A percentile compares a stretch with the other conserved stretches of the same genome.
Evolutionary conservation across 2,329 filamentous ascomycete genomes (phyloP).

Genomic region (Sclerotinia spermophila): DNA sequence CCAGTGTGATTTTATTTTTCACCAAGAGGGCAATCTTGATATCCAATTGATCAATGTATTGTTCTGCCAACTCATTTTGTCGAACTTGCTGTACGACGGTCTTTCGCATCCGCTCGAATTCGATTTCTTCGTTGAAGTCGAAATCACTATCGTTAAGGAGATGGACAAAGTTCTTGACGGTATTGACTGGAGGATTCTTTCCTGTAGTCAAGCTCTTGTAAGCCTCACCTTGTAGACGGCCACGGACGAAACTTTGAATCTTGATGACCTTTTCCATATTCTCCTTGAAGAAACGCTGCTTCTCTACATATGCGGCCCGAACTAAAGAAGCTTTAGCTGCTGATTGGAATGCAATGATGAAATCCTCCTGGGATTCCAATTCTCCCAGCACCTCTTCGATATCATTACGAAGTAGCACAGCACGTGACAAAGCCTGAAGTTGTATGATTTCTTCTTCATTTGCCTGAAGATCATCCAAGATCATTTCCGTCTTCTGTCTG

Average conservation of each 20-base stretch:
- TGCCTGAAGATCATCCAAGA: constrained; percentile 67
- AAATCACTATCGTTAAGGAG: constrained; percentile 97
- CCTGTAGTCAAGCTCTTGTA: constrained; percentile 96
- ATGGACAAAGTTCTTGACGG: constrained; percentile 97
- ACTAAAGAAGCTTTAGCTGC: constrained; percentile 70
- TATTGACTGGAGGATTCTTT: constrained; percentile 94
- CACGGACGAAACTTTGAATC: constrained; percentile 93
- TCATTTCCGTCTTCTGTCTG: constrained; percentile 55
- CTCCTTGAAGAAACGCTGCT: constrained; percentile 82
- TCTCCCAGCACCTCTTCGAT: constrained; percentile 72
- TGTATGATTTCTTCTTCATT: constrained; percentile 63
- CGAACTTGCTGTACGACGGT: constrained; percentile 96
- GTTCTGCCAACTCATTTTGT: constrained; percentile 94
- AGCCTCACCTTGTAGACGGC: constrained; percentile 92
- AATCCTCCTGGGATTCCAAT: constrained; percentile 79
- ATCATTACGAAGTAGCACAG: constrained; percentile 71
- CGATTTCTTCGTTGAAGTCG: constrained; percentile 97
- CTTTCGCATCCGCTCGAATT: constrained; percentile 92
- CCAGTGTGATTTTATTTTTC: constrained; percentile 98
- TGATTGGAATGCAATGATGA: constrained; percentile 70
- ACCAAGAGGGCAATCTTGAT: constrained; percentile 98
- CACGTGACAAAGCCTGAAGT: constrained; percentile 73
- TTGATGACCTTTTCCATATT: constrained; percentile 99
- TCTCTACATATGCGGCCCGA: constrained; percentile 72
- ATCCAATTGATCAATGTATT: constrained; percentile 97